Conservation (phyloP, 2,329 filamentous ascomycete genomes). For the Chaetomium globosum region DNA sequence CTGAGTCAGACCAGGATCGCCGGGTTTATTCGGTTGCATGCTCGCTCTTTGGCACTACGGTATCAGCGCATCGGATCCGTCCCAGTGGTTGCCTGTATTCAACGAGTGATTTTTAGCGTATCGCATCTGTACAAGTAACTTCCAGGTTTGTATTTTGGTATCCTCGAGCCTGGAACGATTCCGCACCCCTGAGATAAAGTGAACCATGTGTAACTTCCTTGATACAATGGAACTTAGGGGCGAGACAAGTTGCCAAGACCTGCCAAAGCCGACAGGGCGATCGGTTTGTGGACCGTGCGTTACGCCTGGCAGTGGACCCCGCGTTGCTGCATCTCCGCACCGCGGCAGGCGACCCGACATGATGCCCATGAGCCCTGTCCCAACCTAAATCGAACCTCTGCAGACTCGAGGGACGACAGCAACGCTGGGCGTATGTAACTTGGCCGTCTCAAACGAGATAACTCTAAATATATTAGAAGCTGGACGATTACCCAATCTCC, state of each 20-base stretch:
- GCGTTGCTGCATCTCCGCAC: constrained; percentile 21
- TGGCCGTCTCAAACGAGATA: constrained; percentile 9
- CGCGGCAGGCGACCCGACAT: constrained; percentile 23
- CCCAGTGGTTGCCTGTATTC: background rate
- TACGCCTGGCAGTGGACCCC: constrained; percentile 1
- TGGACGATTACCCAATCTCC: background rate
- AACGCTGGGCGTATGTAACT: background rate
- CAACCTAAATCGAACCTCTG: constrained; percentile 25
- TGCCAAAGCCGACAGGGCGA: background rate
- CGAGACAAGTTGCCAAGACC: background rate
- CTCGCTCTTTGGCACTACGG: background rate
- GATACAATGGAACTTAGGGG: background rate
- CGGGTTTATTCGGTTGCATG: background rate
- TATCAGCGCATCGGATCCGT: background rate
- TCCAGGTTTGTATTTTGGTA: background rate
- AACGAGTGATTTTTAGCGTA: no score
- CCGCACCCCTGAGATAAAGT: background rate
- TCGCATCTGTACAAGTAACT: no score
- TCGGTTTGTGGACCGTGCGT: constrained; percentile 7
- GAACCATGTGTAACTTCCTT: background rate
- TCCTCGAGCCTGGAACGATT: background rate
- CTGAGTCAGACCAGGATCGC: constrained; percentile 1
- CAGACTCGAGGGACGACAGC: constrained; percentile 11
- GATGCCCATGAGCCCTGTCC: constrained; percentile 28
- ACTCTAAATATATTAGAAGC: background rate